These are phyloP conservation scores for Diaporthe vaccinii DNA, from an alignment of 2,329 filamentous ascomycete genomes.

Conservation along the genomic window DNA sequence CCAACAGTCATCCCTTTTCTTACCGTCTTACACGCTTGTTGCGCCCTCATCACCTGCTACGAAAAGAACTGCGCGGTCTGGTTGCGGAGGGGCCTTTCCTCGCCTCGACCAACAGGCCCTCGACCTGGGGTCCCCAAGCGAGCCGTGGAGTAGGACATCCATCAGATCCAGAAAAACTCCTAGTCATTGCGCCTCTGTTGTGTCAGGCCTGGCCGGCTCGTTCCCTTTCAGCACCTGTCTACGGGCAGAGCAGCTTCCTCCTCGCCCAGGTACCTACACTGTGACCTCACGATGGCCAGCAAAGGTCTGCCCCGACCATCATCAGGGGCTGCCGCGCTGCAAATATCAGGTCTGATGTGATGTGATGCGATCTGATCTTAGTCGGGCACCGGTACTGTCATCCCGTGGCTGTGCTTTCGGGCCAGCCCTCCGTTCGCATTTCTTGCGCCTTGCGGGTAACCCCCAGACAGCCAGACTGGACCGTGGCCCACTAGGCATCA, in stretches of 20 bases:
- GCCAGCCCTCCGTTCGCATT: conserved; percentile 20
- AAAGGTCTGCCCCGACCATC: conserved; percentile 12
- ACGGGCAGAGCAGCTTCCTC: neutral
- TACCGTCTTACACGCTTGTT: conserved; percentile 1
- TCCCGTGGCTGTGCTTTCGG: conserved; percentile 39
- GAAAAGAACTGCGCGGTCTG: neutral
- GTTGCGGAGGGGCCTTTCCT: neutral
- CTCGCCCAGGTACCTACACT: neutral
- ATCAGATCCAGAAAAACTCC: neutral
- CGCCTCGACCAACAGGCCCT: conserved; percentile 9
- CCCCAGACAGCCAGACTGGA: conserved; percentile 30
- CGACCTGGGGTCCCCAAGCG: neutral
- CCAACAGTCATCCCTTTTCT: neutral
- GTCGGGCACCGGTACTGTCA: conserved; percentile 33
- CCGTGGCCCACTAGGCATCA: conserved; percentile 39
- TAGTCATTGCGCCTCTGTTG: conserved; percentile 14
- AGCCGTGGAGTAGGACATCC: neutral
- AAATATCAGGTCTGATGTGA: conserved; percentile 15
- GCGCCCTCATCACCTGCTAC: conserved; percentile 1
- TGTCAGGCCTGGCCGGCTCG: neutral
- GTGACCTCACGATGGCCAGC: conserved; percentile 12
- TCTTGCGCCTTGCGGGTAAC: conserved; percentile 11
- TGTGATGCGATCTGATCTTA: conserved; percentile 31
- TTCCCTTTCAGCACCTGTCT: neutral
- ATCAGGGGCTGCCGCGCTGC: conserved; percentile 4